phyloP scores from a whole-genome alignment of 345 rosid genomes.

The Boechera retrofracta region DNA sequence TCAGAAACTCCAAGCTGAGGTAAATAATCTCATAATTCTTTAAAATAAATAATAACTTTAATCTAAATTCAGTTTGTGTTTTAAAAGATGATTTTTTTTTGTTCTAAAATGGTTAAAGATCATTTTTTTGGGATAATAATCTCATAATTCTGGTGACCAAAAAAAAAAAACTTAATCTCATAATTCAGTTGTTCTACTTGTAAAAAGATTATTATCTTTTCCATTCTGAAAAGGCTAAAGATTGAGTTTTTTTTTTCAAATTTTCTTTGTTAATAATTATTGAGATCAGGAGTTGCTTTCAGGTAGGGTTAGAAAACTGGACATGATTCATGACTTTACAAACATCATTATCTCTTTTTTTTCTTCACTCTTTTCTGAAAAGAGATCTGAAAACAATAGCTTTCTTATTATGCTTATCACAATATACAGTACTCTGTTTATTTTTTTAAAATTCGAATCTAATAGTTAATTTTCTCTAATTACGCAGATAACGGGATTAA shows the following conservation, averaged over 20 bases:
- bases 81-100: not conserved
- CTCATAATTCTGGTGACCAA: not conserved
- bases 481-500: conserved; percentile 81
- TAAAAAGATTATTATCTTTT: not conserved
- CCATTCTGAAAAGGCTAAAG: conserved; percentile 6
- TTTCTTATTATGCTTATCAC: conserved; percentile 35
- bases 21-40: conserved; percentile 34
- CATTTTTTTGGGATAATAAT: not conserved
- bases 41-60: not conserved
- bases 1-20: conserved; percentile 89
- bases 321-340: conserved; percentile 40
- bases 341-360: conserved; percentile 28
- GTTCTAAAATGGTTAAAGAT: conserved; percentile 16
- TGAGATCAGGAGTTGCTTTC: conserved; percentile 38
- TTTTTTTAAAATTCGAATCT: not conserved
- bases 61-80: not conserved
- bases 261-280: conserved; percentile 7
- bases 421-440: conserved; percentile 31
- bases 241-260: not conserved
- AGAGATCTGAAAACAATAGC: conserved; percentile 31
- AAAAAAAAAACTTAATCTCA: not conserved
- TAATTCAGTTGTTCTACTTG: not conserved
- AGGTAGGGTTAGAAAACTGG: conserved; percentile 40
- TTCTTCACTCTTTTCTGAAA: conserved; percentile 27
- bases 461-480: not conserved